Percentiles rank a stretch among this genome's conserved stretches.
phyloP scores from a whole-genome alignment of 169 alveolate genomes.

The Plasmodium vivax region DNA sequence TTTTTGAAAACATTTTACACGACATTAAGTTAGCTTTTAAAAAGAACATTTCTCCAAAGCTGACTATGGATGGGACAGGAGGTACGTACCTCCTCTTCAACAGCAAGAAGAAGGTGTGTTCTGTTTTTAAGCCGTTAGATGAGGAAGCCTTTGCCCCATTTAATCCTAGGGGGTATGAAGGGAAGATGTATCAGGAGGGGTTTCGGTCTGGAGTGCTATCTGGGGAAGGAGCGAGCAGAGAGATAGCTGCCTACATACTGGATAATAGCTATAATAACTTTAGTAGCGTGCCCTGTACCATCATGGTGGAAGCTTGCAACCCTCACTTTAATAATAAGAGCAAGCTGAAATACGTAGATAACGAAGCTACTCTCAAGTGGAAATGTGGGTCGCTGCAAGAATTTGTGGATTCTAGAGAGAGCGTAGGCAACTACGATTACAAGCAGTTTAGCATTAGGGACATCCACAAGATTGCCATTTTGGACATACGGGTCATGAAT shows the following conservation, averaged over 20 bases:
- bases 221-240: conserved; percentile 99
- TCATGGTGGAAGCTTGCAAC: conserved; percentile 97
- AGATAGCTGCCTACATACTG: conserved; percentile 97
- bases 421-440: conserved; percentile 95
- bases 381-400: conserved; percentile 92
- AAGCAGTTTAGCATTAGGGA: conserved; percentile 94
- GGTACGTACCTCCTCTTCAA: conserved; percentile 96
- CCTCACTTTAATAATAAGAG: conserved; percentile 91
- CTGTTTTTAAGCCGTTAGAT: conserved; percentile 97
- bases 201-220: conserved; percentile 95
- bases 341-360: conserved; percentile 70
- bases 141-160: conserved; percentile 99
- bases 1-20: conserved; percentile 81
- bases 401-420: conserved; percentile 91
- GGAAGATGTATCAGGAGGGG: conserved; percentile 94
- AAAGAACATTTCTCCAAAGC: conserved; percentile 94
- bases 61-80: conserved; percentile 98
- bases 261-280: conserved; percentile 90
- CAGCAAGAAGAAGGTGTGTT: conserved; percentile 90
- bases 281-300: conserved; percentile 97
- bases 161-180: conserved; percentile 97
- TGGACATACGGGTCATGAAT: conserved; percentile 97
- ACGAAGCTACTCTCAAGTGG: conserved; percentile 84
- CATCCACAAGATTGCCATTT: conserved; percentile 96
- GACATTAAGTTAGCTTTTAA: conserved; percentile 92